Base-by-base conservation (phyloP, 2,329 filamentous ascomycete genomes). In the Mycosphaerella arachidis region DNA sequence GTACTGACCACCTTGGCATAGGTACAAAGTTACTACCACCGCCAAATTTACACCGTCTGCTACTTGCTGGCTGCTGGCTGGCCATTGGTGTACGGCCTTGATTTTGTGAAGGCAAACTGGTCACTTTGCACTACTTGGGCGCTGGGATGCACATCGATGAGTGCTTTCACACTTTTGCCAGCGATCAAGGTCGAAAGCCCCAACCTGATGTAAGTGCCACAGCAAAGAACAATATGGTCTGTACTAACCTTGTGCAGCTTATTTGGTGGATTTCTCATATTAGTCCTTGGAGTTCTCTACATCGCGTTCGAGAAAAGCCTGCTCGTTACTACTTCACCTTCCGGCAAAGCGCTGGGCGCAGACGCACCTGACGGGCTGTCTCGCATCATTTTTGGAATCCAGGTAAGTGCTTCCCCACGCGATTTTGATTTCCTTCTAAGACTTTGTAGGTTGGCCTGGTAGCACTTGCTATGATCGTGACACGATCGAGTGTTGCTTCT, bases 11-110 rank as follows among this genome's bases (percentile, higher is more conserved):
- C 24, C 16, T 24, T 31, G 40, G 12, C 13, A 5, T 48, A 94
- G 90, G 92, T 94, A 24, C 81, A 96, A 76, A 92, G 91, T 54
- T 99, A 99, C 73, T 96, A 96, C 58, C 84, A 93, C 68, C 87
- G 94, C 45, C 89, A 96, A 71, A 86, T 97, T 27, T 88, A 95
- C 67, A 96, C 93, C 0, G 78, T 85, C 0, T 84, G 93, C 58
- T 99, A 92, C 70, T 69, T 92, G 29, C 66, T 92, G 3, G 92
- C 85, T 3, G 84, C 87, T 0, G 80, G 89, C 48, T 99, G 92
- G 90, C 94, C 94, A 0, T 67, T 82, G 0, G 79, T 86, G 0
- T 89, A 94, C 66, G 93, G 94, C 0, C 69, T 82, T 29, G 79
- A 80, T 0, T 97, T 99, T 69, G 66, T 97, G 8, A 81, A 77